A percentile compares a stretch with the other conserved stretches of the same genome.
phyloP scores from a whole-genome alignment of 768 basidiomycete genomes.

The Suillus americanus region DNA sequence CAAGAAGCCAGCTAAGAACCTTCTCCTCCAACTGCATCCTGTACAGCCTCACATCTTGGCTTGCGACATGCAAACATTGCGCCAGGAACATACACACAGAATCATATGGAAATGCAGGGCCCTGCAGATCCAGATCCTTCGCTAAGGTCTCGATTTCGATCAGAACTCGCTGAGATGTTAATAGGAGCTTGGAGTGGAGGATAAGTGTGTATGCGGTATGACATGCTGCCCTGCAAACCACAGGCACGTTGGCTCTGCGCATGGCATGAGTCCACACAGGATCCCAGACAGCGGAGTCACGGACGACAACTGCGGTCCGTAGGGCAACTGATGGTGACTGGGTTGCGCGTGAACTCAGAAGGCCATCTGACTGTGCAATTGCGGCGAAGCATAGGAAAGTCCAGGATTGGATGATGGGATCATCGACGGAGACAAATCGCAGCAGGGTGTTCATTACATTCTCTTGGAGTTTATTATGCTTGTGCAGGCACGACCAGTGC shows the following conservation, averaged over 20 bases:
- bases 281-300: conserved; percentile 59
- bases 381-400: conserved; percentile 78
- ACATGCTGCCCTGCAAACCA: conserved; percentile 77
- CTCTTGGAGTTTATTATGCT: conserved; percentile 54
- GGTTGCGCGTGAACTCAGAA: conserved; percentile 5
- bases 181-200: conserved; percentile 36
- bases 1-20: conserved; percentile 76
- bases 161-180: conserved; percentile 59
- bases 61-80: conserved; percentile 66
- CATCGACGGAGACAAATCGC: conserved; percentile 63
- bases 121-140: conserved; percentile 87
- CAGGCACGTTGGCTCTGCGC: conserved; percentile 66
- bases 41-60: conserved; percentile 80
- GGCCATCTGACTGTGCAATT: conserved; percentile 55
- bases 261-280: conserved; percentile 81
- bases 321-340: conserved; percentile 1
- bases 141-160: conserved; percentile 76
- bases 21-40: conserved; percentile 87
- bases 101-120: conserved; percentile 83
- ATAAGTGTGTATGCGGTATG: conserved; percentile 64
- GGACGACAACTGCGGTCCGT: conserved; percentile 5
- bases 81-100: conserved; percentile 85
- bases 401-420: conserved; percentile 76
- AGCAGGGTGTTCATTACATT: conserved; percentile 56
- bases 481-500: conserved; percentile 69